These are phyloP conservation scores for Massarina eburnea DNA, from an alignment of 2,329 filamentous ascomycete species.

Conservation along the genomic window DNA sequence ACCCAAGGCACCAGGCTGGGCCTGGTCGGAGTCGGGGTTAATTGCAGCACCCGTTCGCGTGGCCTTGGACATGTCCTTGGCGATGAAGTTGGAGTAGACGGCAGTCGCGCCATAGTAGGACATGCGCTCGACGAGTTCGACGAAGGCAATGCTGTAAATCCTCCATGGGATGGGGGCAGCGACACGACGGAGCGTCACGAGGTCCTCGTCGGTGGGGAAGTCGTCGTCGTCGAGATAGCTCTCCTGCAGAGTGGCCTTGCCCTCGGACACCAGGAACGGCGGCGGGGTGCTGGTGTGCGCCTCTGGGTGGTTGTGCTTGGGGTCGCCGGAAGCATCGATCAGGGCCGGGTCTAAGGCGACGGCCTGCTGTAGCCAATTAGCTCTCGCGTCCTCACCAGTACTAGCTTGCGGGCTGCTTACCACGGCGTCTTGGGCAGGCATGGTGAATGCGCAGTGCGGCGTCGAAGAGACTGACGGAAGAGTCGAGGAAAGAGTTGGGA, in stretches of 20 bases:
- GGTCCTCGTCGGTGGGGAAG: constrained; percentile 39
- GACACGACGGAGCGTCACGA: constrained; percentile 38
- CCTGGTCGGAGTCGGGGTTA: constrained; percentile 28
- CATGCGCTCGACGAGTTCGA: constrained; percentile 43
- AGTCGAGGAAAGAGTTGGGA: not conserved
- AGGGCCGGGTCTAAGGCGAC: constrained; percentile 38
- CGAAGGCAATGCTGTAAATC: constrained; percentile 37
- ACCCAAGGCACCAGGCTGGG: constrained; percentile 55
- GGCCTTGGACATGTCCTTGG: constrained; percentile 18
- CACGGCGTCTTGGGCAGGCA: constrained; percentile 28
- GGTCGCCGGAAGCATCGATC: constrained; percentile 37
- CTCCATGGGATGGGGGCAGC: constrained; percentile 38
- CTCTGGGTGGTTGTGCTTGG: constrained; percentile 33
- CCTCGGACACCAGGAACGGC: constrained; percentile 34
- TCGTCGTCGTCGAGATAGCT: constrained; percentile 29
- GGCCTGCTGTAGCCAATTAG: constrained; percentile 18
- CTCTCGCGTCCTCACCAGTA: not conserved
- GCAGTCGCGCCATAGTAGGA: constrained; percentile 42
- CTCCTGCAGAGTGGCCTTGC: constrained; percentile 42
- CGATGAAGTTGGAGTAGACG: constrained; percentile 45
- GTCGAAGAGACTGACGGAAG: not conserved
- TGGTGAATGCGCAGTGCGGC: constrained; percentile 17
- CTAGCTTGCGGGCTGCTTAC: constrained; percentile 14
- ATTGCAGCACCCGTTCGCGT: constrained; percentile 35
- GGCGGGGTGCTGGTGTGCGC: constrained; percentile 25